Conservation (phyloP, 495 filamentous ascomycete species). For the Neurospora tetrasperma region DNA sequence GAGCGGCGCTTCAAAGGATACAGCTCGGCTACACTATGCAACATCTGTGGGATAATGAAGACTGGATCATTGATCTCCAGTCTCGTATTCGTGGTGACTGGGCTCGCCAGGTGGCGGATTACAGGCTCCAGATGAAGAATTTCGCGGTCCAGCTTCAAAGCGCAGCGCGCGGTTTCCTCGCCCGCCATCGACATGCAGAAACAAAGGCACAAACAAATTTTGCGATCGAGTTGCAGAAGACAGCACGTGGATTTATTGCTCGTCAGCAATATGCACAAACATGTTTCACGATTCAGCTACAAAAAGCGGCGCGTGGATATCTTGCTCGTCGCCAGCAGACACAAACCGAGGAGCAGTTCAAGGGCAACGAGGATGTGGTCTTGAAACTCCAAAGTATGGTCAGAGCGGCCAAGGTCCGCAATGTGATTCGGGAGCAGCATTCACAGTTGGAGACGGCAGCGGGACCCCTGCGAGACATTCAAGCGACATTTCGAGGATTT, state of each 20-base stretch:
- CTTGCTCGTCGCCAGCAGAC: slow-evolving; percentile 55
- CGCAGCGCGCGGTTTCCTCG: slow-evolving; percentile 65
- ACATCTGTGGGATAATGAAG: slow-evolving; percentile 80
- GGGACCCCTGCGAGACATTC: slow-evolving; percentile 53
- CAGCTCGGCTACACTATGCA: slow-evolving; percentile 78
- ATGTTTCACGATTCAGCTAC: slow-evolving; percentile 59
- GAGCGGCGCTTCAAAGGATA: slow-evolving; percentile 69
- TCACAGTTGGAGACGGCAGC: slow-evolving; percentile 47
- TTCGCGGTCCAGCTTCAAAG: slow-evolving; percentile 75
- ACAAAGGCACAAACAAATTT: slow-evolving; percentile 52
- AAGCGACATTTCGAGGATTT: slow-evolving; percentile 57
- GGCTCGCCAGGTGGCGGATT: slow-evolving; percentile 61
- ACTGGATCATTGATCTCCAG: slow-evolving; percentile 68
- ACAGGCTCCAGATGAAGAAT: slow-evolving; percentile 64
- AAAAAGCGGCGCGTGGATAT: slow-evolving; percentile 72
- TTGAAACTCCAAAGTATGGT: slow-evolving; percentile 76
- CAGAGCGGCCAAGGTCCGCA: slow-evolving; percentile 64
- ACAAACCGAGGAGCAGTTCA: slow-evolving; percentile 54
- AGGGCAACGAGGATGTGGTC: slow-evolving; percentile 60
- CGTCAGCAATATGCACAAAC: slow-evolving; percentile 46
- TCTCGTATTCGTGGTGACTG: slow-evolving; percentile 66
- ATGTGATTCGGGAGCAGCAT: slow-evolving; percentile 53
- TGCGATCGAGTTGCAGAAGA: slow-evolving; percentile 65
- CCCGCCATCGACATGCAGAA: slow-evolving; percentile 50
- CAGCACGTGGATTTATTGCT: slow-evolving; percentile 67